These are phyloP conservation scores for Colletotrichum lini DNA, from an alignment of 2,329 filamentous ascomycete species.

Conservation along the genomic window DNA sequence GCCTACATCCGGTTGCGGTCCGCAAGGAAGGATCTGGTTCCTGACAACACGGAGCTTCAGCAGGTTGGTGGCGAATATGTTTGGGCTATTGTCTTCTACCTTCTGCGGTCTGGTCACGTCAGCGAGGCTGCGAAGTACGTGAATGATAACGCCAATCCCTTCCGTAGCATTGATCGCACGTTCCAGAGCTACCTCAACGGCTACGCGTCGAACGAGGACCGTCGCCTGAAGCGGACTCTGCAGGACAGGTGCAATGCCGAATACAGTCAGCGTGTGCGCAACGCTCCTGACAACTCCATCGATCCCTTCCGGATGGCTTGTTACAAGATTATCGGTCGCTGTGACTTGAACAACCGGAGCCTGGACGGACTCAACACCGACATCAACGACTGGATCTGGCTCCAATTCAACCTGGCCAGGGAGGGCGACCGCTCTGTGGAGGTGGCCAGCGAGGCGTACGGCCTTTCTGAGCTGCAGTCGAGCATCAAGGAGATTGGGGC, in stretches of 20 bases:
- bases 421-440: slow-evolving; percentile 75
- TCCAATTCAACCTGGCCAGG: slow-evolving; percentile 78
- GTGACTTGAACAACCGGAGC: slow-evolving; percentile 75
- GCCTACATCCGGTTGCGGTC: slow-evolving; percentile 90
- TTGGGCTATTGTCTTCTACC: slow-evolving; percentile 95
- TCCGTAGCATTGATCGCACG: slow-evolving; percentile 90
- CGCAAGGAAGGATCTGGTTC: slow-evolving; percentile 85
- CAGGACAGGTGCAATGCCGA: slow-evolving; percentile 92
- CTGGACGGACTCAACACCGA: slow-evolving; percentile 75
- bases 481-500: slow-evolving; percentile 91
- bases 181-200: slow-evolving; percentile 90
- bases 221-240: slow-evolving; percentile 82
- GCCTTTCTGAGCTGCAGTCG: slow-evolving; percentile 77
- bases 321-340: slow-evolving; percentile 95
- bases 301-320: slow-evolving; percentile 98
- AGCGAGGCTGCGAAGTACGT: slow-evolving; percentile 91
- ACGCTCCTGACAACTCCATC: slow-evolving; percentile 87
- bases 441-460: slow-evolving; percentile 76
- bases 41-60: slow-evolving; percentile 85
- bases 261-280: slow-evolving; percentile 86
- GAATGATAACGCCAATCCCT: slow-evolving; percentile 81
- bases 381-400: slow-evolving; percentile 80
- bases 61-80: slow-evolving; percentile 86
- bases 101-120: slow-evolving; percentile 87
- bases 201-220: slow-evolving; percentile 83